Evolutionary conservation across 352 stramenopile species (phyloP), one percentile per base, ranked within the genome.

Genomic region (Globisporangium perplexum): DNA sequence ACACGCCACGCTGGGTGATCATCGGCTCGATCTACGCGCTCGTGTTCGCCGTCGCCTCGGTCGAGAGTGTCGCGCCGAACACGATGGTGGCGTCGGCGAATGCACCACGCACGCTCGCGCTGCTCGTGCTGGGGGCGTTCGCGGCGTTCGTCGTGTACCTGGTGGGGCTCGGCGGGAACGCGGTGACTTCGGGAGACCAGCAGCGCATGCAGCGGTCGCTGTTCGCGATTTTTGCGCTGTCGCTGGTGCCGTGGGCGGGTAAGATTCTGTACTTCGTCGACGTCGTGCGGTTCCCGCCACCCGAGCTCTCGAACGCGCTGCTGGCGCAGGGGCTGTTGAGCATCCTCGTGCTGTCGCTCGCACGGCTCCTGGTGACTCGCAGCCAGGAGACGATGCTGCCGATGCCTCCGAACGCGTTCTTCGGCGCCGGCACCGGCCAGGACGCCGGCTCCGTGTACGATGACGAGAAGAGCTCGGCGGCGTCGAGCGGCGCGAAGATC

Each of bases 381-480:
- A 77, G 69, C 24, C 65, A 87, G 31, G 67, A 73, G 15, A 59
- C 68, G 20, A 93, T 90, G 82, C 53, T 78, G 31, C 82, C 82
- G 10, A 59, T 88, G 30, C 82, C 82, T 4, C 82, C 82, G 20
- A 82, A 69, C 1, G 82, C 82, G n/a, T 88, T 89, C 60, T 92
- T 92, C 46, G 77, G 74, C 14, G 68, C 65, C 10, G 72, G 64
- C 2, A 74, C 68, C 7, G 78, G 70, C 15, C 68, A 81, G 39
- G 77, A 87, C 55, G 61, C 59, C 7, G 71, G 65, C 3, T 75
- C 66, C 0, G 57, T 67, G 3, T 83, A 84, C 11, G 56, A 60
- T 17, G 63, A 60, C 22, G 69, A 73, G 20, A 56, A 24, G 23
- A 28, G 31, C 11, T 36, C 44, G 44, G 22, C 39, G 20, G 7